These are phyloP conservation scores for Tylopilus sp. DNA, from an alignment of 768 basidiomycete species.

Conservation along the genomic window DNA sequence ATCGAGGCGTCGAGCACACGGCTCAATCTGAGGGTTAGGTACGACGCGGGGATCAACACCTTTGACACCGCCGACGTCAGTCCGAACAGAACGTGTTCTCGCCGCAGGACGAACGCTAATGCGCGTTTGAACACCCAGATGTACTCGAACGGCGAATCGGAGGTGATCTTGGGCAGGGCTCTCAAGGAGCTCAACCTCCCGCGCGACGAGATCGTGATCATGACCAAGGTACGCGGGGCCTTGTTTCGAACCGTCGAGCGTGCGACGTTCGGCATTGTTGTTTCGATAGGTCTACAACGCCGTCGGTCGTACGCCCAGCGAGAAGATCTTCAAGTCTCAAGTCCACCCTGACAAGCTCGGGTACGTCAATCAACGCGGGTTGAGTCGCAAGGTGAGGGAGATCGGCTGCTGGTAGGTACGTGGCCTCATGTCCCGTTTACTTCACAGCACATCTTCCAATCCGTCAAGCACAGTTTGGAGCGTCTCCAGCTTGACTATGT, in stretches of 20 bases:
- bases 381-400: constrained; percentile 33
- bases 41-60: constrained; percentile 35
- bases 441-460: constrained; percentile 52
- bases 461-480: constrained; percentile 39
- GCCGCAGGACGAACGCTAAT: background rate
- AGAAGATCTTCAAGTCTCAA: constrained; percentile 13
- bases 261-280: too few relatives aligned
- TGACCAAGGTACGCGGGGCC: constrained; percentile 64
- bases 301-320: constrained; percentile 10
- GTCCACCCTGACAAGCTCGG: constrained; percentile 36
- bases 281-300: constrained; percentile 41
- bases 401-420: too few relatives aligned
- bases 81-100: constrained; percentile 3
- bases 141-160: constrained; percentile 65
- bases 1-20: constrained; percentile 21
- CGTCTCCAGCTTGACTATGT: constrained; percentile 51
- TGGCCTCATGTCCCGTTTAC: too few relatives aligned
- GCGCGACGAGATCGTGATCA: constrained; percentile 70
- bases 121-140: constrained; percentile 38
- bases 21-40: constrained; percentile 15
- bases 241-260: background rate
- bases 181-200: constrained; percentile 65
- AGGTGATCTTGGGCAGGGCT: constrained; percentile 66
- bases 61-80: constrained; percentile 33
- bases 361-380: constrained; percentile 46